Percentiles rank a stretch among this genome's conserved stretches.
Evolutionary conservation across 2,329 filamentous ascomycete genomes (phyloP).

Genomic region (Xylariales sp.): DNA sequence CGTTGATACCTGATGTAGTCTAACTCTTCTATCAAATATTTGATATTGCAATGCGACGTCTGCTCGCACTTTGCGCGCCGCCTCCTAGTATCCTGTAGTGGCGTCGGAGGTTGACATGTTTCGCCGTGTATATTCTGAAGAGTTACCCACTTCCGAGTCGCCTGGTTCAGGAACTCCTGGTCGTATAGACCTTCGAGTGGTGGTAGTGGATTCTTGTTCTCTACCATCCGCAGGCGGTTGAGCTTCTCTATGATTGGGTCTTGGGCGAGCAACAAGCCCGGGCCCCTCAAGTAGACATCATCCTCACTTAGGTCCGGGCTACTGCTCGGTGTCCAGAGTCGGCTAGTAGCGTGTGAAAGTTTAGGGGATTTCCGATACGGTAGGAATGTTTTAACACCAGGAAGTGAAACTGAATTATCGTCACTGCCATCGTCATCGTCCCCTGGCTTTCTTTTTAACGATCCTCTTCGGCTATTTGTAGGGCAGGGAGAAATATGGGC

Average conservation of each 20-base stretch:
- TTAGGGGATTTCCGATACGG: not conserved
- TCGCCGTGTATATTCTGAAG: not conserved
- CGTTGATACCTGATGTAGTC: constrained; percentile 49
- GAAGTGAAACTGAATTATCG: constrained; percentile 32
- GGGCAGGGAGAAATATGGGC: not conserved
- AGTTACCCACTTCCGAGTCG: not conserved
- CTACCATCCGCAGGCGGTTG: constrained; percentile 39
- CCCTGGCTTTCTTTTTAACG: constrained; percentile 33
- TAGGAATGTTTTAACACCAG: constrained; percentile 35
- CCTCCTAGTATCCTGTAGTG: constrained; percentile 26
- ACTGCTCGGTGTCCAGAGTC: constrained; percentile 33
- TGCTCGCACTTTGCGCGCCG: constrained; percentile 28
- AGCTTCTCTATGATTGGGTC: constrained; percentile 45
- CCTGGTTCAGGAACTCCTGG: not conserved
- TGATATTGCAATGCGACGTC: constrained; percentile 47
- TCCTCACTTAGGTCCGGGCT: constrained; percentile 40
- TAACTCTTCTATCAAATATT: constrained; percentile 47
- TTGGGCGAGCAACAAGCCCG: constrained; percentile 9
- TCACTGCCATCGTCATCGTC: constrained; percentile 21
- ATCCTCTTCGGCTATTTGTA: not conserved
- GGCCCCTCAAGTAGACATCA: constrained; percentile 23
- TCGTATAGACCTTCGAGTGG: constrained; percentile 29
- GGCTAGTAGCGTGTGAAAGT: not conserved
- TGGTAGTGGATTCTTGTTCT: constrained; percentile 39
- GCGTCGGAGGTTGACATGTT: constrained; percentile 13